Evolutionary conservation across 495 filamentous ascomycete species (phyloP).

Genomic region (Aspergillus steynii): DNA sequence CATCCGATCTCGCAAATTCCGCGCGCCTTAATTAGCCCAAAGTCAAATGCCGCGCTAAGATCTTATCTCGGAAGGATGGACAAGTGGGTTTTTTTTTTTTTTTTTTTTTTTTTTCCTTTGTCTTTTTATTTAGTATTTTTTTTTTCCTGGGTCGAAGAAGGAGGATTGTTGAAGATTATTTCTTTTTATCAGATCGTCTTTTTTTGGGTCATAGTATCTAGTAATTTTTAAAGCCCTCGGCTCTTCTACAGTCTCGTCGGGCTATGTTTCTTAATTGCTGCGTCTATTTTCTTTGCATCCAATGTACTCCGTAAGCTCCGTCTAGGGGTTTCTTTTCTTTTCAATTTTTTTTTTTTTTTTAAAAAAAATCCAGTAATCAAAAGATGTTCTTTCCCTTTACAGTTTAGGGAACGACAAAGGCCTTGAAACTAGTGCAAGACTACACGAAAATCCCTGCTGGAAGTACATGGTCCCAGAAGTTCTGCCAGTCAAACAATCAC

Average conservation of each 20-base stretch:
- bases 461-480: too few species aligned
- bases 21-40: background rate
- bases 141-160: background rate
- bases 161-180: background rate
- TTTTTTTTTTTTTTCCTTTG: background rate
- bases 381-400: too few species aligned
- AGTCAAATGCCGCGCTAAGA: conserved; percentile 1
- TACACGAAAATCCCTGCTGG: too few species aligned
- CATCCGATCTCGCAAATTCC: conserved; percentile 27
- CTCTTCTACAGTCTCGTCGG: too few species aligned
- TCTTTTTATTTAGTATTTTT: background rate
- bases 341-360: too few species aligned
- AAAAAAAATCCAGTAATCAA: too few species aligned
- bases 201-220: too few species aligned
- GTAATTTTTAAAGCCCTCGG: too few species aligned
- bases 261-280: background rate
- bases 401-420: too few species aligned
- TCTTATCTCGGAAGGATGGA: conserved; percentile 7
- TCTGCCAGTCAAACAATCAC: too few species aligned
- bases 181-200: background rate
- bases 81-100: background rate
- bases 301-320: background rate
- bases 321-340: background rate
- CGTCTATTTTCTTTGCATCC: background rate
- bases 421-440: too few species aligned